These are phyloP conservation scores for Aureobasidium mangrovei DNA, from an alignment of 2,329 filamentous ascomycete genomes.

Conservation along the genomic window DNA sequence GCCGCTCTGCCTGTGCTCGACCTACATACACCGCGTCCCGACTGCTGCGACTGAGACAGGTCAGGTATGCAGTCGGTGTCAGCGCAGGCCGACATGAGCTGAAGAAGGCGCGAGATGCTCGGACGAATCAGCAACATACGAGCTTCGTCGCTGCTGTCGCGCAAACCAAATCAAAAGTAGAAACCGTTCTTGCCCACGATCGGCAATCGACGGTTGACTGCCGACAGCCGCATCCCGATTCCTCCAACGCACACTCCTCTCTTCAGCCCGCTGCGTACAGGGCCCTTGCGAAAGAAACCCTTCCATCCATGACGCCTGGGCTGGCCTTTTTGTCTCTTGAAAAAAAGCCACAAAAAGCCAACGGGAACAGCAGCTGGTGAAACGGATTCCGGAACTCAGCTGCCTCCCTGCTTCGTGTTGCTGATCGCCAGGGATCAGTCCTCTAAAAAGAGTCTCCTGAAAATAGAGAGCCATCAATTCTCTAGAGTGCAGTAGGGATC, in stretches of 20 bases:
- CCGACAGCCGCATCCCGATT: not conserved
- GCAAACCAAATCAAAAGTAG: not conserved
- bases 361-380: no score
- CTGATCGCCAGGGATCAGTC: not conserved
- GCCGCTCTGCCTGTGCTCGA: not conserved
- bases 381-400: no score
- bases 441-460: not conserved
- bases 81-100: no score
- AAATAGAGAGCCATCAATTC: conserved; percentile 2
- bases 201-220: conserved; percentile 12
- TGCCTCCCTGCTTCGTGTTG: not conserved
- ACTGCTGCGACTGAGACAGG: no score
- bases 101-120: not conserved
- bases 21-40: no score
- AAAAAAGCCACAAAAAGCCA: no score
- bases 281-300: not conserved
- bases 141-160: not conserved
- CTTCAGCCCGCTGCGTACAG: not conserved
- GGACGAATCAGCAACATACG: not conserved
- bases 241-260: not conserved
- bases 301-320: conserved; percentile 1
- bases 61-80: no score
- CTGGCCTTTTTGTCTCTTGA: not conserved
- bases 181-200: conserved; percentile 8
- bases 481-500: conserved; percentile 3